Conservation (phyloP, 2,329 filamentous ascomycete species). For the Ascomycota sp. region DNA sequence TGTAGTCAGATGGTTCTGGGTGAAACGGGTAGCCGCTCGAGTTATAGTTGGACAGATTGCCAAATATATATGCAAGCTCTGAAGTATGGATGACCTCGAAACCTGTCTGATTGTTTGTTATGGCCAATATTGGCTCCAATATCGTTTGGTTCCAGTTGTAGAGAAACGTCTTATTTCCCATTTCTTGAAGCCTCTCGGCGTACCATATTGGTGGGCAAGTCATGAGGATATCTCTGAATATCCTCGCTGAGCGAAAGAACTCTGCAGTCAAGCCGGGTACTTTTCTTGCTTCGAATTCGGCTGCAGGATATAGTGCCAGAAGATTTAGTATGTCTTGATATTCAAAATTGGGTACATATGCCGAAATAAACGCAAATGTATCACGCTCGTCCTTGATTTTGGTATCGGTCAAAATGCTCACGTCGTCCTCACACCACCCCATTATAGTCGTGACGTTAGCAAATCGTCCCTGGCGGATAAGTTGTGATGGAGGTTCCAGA, state of each 20-base stretch:
- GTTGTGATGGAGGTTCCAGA: slow-evolving; percentile 21
- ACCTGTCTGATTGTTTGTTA: slow-evolving; percentile 12
- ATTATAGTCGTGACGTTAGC: slow-evolving; percentile 42
- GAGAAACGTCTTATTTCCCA: slow-evolving; percentile 21
- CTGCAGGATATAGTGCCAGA: slow-evolving; percentile 26
- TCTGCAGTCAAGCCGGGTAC: slow-evolving; percentile 20
- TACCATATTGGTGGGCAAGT: slow-evolving; percentile 24
- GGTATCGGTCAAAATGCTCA: slow-evolving; percentile 20
- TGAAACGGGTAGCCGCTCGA: slow-evolving; percentile 13
- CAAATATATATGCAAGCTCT: slow-evolving; percentile 32
- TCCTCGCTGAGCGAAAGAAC: slow-evolving; percentile 26
- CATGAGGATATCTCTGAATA: slow-evolving; percentile 31
- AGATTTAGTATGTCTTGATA: slow-evolving; percentile 16
- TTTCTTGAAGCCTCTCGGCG: slow-evolving; percentile 16
- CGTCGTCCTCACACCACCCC: slow-evolving; percentile 28
- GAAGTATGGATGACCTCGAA: slow-evolving; percentile 28
- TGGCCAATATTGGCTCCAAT: slow-evolving; percentile 20
- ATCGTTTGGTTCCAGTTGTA: slow-evolving; percentile 34
- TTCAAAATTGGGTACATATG: slow-evolving; percentile 17
- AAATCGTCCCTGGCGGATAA: slow-evolving; percentile 35
- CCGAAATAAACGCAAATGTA: slow-evolving; percentile 16
- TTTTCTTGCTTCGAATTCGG: slow-evolving; percentile 18
- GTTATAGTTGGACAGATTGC: slow-evolving; percentile 23
- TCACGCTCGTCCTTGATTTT: slow-evolving; percentile 18
- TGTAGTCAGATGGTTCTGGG: slow-evolving; percentile 17